phyloP scores from a whole-genome alignment of 768 basidiomycete species.

The Termitomyces sp. region DNA sequence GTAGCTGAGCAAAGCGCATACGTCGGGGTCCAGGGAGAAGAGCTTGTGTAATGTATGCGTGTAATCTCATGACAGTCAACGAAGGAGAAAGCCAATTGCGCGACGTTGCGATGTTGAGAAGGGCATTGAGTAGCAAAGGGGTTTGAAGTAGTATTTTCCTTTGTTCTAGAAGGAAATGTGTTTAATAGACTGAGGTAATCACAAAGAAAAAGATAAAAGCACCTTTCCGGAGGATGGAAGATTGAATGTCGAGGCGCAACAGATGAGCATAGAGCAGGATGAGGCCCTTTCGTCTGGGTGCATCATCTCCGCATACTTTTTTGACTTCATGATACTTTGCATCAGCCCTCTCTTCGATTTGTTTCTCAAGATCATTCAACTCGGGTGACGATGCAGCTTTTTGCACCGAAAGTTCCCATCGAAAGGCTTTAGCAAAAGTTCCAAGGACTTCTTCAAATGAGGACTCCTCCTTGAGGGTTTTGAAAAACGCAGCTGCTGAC shows the following conservation, averaged over 20 bases:
- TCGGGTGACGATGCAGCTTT: constrained; percentile 29
- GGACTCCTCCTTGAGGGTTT: constrained; percentile 75
- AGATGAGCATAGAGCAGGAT: constrained; percentile 84
- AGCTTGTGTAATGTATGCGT: constrained; percentile 83
- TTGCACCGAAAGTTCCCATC: constrained; percentile 45
- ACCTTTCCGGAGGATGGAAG: constrained; percentile 62
- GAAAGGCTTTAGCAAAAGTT: constrained; percentile 62
- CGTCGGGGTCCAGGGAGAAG: constrained; percentile 54
- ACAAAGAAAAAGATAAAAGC: constrained; percentile 20
- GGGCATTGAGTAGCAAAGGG: constrained; percentile 70
- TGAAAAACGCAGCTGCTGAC: constrained; percentile 89
- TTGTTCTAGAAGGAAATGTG: constrained; percentile 51
- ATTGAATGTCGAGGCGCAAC: constrained; percentile 57
- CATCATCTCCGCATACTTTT: constrained; percentile 34
- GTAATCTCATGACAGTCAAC: constrained; percentile 74
- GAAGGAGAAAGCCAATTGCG: constrained; percentile 89
- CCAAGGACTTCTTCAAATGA: constrained; percentile 68
- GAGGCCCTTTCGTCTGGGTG: constrained; percentile 51
- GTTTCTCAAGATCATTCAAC: constrained; percentile 46
- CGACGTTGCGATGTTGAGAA: constrained; percentile 77
- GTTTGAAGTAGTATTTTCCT: constrained; percentile 63
- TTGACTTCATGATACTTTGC: constrained; percentile 52
- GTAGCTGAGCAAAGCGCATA: constrained; percentile 68
- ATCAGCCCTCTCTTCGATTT: constrained; percentile 45
- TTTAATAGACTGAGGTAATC: neutral